Evolutionary conservation across 2,329 filamentous ascomycete species (phyloP), one percentile per base, ranked within the genome.

Genomic region (Trichoderma guizhouense): DNA sequence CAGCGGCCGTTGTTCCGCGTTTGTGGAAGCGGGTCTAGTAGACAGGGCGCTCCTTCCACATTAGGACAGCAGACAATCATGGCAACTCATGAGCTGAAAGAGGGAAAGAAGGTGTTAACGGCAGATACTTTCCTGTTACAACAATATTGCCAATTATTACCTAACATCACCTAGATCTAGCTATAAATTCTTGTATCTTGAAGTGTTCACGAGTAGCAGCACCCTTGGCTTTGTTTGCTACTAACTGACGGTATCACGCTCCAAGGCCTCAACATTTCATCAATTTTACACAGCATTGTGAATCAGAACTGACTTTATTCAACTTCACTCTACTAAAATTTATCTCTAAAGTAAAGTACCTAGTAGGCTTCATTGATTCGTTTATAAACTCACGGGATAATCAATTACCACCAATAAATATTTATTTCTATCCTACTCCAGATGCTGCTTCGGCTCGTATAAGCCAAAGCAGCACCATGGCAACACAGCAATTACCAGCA

Each of bases 1-100:
- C 26, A 21, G 47, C 63, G 21, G 30, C 51, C 32, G 12, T 28
- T 66, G 63, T 55, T 55, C 32, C 30, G 51, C 32, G 64, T 34
- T 26, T 11, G 24, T 28, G 32, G 12, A 1, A 36, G 63, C 36
- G 63, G 63, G 63, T 3, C 47, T 26, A 14, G 3, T 12, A 5
- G 18, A 8, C 6, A 3, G 32, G 26, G 11, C 3, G 58, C 21
- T 39, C 60, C 51, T 63, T 47, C 64, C 64, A 28, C 21, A 12
- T 39, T 21, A 30, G 18, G 39, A 30, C 47, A 3, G 43, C n/a
- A 53, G 47, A 24, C 5, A 0, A 53, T 24, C n/a, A 53, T 12
- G n/a, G 47, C n/a, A 51, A 24, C n/a, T 21, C 12, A 3, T 24
- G 21, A 24, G 47, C 21, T 21, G 11, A 53, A 24, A 53, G 47